These are phyloP conservation scores for Ascochyta fabae DNA, from an alignment of 2,329 filamentous ascomycete species.

Conservation along the genomic window DNA sequence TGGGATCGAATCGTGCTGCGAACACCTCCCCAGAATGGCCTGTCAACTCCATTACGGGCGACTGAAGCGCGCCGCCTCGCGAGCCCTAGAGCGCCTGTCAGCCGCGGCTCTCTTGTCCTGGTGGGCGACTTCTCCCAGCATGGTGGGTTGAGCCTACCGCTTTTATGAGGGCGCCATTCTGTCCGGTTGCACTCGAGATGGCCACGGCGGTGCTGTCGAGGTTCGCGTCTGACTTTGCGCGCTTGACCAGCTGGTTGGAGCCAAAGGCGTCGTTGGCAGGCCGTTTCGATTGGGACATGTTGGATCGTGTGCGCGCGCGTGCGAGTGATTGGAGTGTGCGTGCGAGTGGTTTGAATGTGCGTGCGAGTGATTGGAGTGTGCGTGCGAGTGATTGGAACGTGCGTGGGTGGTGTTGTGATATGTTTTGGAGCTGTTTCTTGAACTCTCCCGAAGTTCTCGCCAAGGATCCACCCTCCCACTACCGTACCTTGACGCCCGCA, in stretches of 20 bases:
- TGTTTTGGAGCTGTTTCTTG: constrained; percentile 13
- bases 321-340: neutral
- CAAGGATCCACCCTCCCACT: constrained; percentile 9
- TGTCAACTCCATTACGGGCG: constrained; percentile 92
- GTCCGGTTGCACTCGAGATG: constrained; percentile 61
- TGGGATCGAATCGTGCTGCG: constrained; percentile 85
- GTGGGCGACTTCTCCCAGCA: constrained; percentile 25
- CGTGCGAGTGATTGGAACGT: neutral
- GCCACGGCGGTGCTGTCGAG: constrained; percentile 62
- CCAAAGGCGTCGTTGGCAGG: constrained; percentile 85
- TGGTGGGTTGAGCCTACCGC: constrained; percentile 63
- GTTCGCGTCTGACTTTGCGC: constrained; percentile 75
- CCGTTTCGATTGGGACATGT: constrained; percentile 90
- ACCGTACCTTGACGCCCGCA: neutral
- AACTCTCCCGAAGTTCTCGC: constrained; percentile 6
- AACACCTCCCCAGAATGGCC: constrained; percentile 84
- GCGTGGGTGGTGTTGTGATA: constrained; percentile 4
- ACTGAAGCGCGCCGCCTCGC: constrained; percentile 81
- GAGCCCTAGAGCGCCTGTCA: constrained; percentile 64
- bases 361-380: neutral
- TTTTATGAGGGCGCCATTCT: constrained; percentile 70
- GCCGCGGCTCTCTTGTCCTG: constrained; percentile 29
- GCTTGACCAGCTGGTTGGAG: constrained; percentile 82
- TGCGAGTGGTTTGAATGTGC: neutral
- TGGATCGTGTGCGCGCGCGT: constrained; percentile 21